phyloP scores from a whole-genome alignment of 163 green algal genomes.

The Scenedesmus sp. region DNA sequence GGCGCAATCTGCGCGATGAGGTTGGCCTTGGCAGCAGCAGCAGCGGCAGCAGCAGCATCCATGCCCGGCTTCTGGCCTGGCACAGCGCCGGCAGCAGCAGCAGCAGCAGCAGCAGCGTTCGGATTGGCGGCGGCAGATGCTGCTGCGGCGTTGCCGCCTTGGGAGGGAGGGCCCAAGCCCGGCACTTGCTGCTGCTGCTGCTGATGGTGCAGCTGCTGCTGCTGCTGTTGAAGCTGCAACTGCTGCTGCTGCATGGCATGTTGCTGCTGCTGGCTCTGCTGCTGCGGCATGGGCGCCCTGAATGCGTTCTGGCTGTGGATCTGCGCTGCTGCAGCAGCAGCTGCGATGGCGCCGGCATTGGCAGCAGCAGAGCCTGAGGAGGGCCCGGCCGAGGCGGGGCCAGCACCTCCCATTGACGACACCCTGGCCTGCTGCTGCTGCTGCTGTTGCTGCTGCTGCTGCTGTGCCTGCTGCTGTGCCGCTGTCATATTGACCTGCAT shows the following conservation, averaged over 20 bases:
- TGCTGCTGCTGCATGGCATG: neutral
- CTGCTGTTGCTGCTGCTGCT: conserved; percentile 7
- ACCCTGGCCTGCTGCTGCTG: conserved; percentile 46
- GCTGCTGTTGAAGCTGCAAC: neutral
- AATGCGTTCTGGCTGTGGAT: neutral
- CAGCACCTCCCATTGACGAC: neutral
- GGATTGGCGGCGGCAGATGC: neutral
- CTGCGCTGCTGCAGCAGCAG: conserved; percentile 25
- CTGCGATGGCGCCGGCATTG: conserved; percentile 29
- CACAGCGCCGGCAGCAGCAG: neutral
- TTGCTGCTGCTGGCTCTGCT: neutral
- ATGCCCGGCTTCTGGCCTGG: neutral
- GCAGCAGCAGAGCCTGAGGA: conserved; percentile 23
- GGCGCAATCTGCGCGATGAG: neutral
- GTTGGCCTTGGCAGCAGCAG: neutral
- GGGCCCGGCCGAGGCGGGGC: conserved; percentile 5
- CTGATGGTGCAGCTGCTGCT: conserved; percentile 34
- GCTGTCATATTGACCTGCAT: neutral
- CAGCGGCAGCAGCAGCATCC: neutral
- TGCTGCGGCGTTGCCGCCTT: neutral
- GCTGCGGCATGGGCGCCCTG: neutral
- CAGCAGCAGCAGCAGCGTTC: neutral
- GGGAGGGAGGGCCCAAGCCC: neutral
- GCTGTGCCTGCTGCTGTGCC: conserved; percentile 19
- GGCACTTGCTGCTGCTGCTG: conserved; percentile 23